Base-by-base conservation (phyloP, 2,329 filamentous ascomycete genomes). In the Aspergillus sp. region DNA sequence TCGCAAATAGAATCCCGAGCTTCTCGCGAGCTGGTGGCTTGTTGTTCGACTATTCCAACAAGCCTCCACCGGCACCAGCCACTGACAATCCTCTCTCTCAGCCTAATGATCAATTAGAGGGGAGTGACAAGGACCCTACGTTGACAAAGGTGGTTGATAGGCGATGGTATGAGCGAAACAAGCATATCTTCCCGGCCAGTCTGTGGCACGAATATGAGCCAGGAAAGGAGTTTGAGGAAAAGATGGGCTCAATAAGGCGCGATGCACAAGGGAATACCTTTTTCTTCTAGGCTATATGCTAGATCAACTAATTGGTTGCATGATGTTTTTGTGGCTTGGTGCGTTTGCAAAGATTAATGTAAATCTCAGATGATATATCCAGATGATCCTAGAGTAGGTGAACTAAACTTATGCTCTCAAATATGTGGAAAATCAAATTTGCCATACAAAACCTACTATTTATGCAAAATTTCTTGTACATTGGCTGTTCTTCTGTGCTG, bases 181-280 rank as follows among this genome's bases (percentile, higher is more conserved):
- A 97, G 69, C 93, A 98, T 67, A 97, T 98, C 45, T 98, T 91
- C 64, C 93, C 93, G 0, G 91, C 91, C 13, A 97, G 88, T 62
- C 79, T 91, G 37, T 98, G 93, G 93, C 88, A 90, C 57, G 87
- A 95, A 50, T 98, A 95, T 64, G 90, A 95, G 53, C 86, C 90
- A 0, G 88, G 88, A 48, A 88, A 86, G 66, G 87, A 96, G 58
- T 95, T 73, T 51, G 64, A 69, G 46, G 65, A 72, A 49, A 70
- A 68, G 50, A 95, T 70, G 78, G 81, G 59, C 78, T 88, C 65
- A 54, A 79, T 90, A 33, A 80, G 88, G 56, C 86, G 89, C 59
- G 93, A 98, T 69, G 79, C 79, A 9, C 84, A 89, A 43, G 93
- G 93, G 9, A 98, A 98, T 67, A 82, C 88, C 0, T 96, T 96